These are phyloP conservation scores for Botrytis squamosa DNA, from an alignment of 2,329 filamentous ascomycete species.

Conservation along the genomic window DNA sequence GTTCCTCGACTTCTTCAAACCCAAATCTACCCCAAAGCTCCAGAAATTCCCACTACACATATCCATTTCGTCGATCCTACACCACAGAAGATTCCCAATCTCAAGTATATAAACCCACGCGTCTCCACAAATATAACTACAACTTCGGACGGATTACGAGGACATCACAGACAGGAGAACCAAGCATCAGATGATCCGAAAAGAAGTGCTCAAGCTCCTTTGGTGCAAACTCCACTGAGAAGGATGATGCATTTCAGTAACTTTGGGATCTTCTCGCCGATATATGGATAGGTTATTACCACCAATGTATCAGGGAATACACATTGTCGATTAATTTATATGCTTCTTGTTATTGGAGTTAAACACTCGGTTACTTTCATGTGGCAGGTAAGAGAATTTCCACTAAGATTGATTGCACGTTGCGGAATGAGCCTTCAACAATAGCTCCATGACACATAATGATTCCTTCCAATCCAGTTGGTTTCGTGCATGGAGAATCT, in stretches of 20 bases:
- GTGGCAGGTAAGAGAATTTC: background rate
- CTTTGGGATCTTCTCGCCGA: background rate
- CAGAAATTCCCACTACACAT: background rate
- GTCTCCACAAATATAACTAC: background rate
- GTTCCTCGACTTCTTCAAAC: background rate
- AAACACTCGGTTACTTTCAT: background rate
- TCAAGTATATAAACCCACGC: background rate
- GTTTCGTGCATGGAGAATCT: background rate
- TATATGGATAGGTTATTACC: accelerated
- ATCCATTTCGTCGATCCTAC: accelerated
- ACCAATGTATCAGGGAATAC: background rate
- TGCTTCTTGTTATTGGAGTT: background rate
- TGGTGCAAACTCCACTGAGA: background rate
- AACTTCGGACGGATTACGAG: background rate
- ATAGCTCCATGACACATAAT: background rate
- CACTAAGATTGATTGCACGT: background rate
- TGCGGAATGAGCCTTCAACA: background rate
- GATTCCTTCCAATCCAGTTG: background rate
- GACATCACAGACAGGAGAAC: background rate
- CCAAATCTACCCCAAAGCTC: background rate
- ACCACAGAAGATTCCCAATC: background rate
- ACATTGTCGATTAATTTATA: background rate
- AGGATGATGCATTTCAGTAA: no score
- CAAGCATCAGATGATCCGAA: background rate
- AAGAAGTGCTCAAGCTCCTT: background rate